These are phyloP conservation scores for Grammothele lineata DNA, from an alignment of 768 basidiomycete species.

Conservation along the genomic window DNA sequence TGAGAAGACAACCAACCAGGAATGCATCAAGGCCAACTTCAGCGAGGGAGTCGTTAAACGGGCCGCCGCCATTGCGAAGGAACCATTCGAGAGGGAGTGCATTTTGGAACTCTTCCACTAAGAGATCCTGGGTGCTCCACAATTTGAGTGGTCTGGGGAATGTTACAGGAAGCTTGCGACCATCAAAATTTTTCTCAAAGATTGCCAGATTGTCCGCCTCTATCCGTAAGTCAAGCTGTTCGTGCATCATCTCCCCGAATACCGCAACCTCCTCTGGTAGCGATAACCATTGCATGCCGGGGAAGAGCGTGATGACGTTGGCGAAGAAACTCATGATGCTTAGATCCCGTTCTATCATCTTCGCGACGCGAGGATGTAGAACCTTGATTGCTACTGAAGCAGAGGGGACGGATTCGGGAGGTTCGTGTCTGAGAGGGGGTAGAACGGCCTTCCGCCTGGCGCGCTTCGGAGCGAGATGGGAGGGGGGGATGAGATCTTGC, in stretches of 20 bases:
- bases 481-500: slow-evolving; percentile 78
- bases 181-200: slow-evolving; percentile 85
- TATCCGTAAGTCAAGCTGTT: slow-evolving; percentile 85
- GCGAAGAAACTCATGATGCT: slow-evolving; percentile 96
- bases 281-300: slow-evolving; percentile 95
- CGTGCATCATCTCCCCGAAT: slow-evolving; percentile 95
- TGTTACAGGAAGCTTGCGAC: slow-evolving; percentile 73
- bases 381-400: slow-evolving; percentile 94
- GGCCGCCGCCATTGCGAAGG: slow-evolving; percentile 85
- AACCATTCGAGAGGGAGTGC: slow-evolving; percentile 88
- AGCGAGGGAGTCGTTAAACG: slow-evolving; percentile 85
- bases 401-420: slow-evolving; percentile 71
- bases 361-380: slow-evolving; percentile 81
- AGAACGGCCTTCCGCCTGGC: slow-evolving; percentile 46
- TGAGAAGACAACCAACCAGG: slow-evolving; percentile 50
- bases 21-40: slow-evolving; percentile 94
- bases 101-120: slow-evolving; percentile 92
- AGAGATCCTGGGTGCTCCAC: slow-evolving; percentile 76
- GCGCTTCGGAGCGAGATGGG: slow-evolving; percentile 76
- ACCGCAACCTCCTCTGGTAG: slow-evolving; percentile 92
- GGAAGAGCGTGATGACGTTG: slow-evolving; percentile 66
- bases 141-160: slow-evolving; percentile 85
- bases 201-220: slow-evolving; percentile 84
- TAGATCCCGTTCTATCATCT: slow-evolving; percentile 85
- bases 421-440: slow-evolving; percentile 42